Percentiles rank a stretch among this genome's conserved stretches.
Evolutionary conservation across 495 filamentous ascomycete genomes (phyloP).

Genomic region (Neurospora tetraspora): DNA sequence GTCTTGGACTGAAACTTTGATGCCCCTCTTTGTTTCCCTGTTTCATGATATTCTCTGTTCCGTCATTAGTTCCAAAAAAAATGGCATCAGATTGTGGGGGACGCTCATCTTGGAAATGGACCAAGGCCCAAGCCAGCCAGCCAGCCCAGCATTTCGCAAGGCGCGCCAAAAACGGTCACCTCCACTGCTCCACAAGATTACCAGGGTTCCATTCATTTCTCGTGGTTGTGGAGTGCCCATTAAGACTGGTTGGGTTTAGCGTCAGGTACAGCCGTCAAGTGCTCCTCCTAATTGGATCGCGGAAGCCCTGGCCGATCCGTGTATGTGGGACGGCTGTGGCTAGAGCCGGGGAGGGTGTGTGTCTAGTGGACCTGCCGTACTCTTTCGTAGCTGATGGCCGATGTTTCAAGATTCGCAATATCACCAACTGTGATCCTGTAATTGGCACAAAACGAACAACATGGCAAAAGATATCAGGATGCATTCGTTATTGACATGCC

Average conservation of each 20-base stretch:
- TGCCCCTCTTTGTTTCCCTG: background rate
- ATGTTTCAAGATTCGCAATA: background rate
- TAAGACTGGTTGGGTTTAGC: conserved; percentile 21
- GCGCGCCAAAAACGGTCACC: background rate
- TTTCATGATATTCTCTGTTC: background rate
- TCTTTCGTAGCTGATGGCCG: background rate
- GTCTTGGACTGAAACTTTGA: background rate
- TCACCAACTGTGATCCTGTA: background rate
- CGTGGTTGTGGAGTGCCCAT: conserved; percentile 5
- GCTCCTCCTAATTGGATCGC: conserved; percentile 31
- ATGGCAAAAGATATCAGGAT: background rate
- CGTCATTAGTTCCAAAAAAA: background rate
- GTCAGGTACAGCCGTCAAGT: conserved; percentile 31
- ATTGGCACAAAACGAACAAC: background rate
- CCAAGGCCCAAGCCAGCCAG: background rate
- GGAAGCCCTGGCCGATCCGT: conserved; percentile 29
- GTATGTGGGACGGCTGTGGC: conserved; percentile 17
- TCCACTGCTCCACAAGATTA: conserved; percentile 7
- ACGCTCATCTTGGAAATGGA: background rate
- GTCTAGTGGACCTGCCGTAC: background rate
- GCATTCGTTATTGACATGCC: background rate
- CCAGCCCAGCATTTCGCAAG: background rate
- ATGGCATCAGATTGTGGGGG: background rate
- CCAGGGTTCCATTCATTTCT: conserved; percentile 5
- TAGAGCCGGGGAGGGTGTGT: background rate